phyloP scores from a whole-genome alignment of 768 basidiomycete genomes.

The Pleurotus tuoliensis region DNA sequence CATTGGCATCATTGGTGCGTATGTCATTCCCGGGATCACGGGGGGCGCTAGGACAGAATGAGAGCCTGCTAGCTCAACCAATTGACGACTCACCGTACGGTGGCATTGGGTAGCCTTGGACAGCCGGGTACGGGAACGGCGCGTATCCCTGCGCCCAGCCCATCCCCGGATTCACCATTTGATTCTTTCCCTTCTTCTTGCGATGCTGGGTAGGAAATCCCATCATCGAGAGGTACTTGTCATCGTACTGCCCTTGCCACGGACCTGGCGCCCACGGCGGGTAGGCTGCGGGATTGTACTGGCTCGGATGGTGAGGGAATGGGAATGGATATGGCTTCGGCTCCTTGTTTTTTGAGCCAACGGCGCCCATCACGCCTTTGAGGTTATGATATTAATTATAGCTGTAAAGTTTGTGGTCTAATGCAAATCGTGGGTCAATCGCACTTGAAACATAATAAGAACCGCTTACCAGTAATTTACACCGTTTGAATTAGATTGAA shows the following conservation, averaged over 20 bases:
- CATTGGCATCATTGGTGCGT: background rate
- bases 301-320: conserved; percentile 2
- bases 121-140: background rate
- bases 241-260: conserved; percentile 1
- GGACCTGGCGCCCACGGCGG: conserved; percentile 3
- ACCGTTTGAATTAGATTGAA: background rate
- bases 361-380: background rate
- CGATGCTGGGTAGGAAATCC: background rate
- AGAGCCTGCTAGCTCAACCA: background rate
- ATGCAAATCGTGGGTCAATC: background rate
- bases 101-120: conserved; percentile 1
- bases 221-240: background rate
- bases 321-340: conserved; percentile 6
- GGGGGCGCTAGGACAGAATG: background rate
- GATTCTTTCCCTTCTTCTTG: conserved; percentile 3
- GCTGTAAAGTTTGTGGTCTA: conserved; percentile 2
- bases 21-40: conserved; percentile 3
- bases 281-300: background rate
- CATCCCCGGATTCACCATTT: background rate
- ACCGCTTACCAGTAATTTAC: background rate
- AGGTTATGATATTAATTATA: too few species aligned
- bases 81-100: background rate
- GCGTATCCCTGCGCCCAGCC: conserved; percentile 3
- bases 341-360: conserved; percentile 3
- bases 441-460: background rate